phyloP scores from a whole-genome alignment of 1,139 yeast genomes.

The Starmera stellimalicola region DNA sequence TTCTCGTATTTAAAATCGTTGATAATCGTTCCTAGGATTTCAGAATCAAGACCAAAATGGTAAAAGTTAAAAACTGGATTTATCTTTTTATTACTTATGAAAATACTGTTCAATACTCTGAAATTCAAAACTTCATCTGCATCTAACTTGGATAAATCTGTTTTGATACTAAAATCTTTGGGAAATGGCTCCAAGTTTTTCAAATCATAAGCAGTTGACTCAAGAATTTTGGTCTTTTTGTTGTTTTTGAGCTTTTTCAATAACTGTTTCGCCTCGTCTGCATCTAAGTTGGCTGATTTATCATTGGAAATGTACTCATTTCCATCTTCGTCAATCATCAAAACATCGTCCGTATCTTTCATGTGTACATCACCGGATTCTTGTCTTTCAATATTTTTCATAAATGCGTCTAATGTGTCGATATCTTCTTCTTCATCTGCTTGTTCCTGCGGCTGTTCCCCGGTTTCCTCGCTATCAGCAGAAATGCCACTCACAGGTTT shows the following conservation, averaged over 20 bases:
- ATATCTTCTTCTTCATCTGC: slow-evolving; percentile 12
- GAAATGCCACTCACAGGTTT: slow-evolving; percentile 8
- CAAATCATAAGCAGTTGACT: slow-evolving; percentile 12
- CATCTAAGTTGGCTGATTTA: slow-evolving; percentile 19
- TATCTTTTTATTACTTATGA: slow-evolving; percentile 16
- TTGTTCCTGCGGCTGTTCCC: slow-evolving; percentile 1
- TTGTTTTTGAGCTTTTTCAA: slow-evolving; percentile 27
- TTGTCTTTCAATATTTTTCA: slow-evolving; percentile 13
- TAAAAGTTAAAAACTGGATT: slow-evolving; percentile 72
- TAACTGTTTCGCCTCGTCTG: slow-evolving; percentile 24
- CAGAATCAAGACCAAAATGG: slow-evolving; percentile 67
- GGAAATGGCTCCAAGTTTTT: slow-evolving; percentile 45
- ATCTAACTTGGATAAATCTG: slow-evolving; percentile 44
- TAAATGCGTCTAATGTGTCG: slow-evolving; percentile 23
- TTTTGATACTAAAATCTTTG: slow-evolving; percentile 45
- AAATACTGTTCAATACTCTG: slow-evolving; percentile 18
- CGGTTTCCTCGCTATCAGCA: background rate
- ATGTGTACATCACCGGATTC: slow-evolving; percentile 7
- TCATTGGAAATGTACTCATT: slow-evolving; percentile 22
- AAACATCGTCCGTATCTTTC: slow-evolving; percentile 8
- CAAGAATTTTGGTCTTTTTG: slow-evolving; percentile 25
- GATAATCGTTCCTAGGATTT: slow-evolving; percentile 33
- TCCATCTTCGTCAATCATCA: slow-evolving; percentile 17
- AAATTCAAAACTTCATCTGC: slow-evolving; percentile 20
- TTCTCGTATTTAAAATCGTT: slow-evolving; percentile 39